Evolutionary conservation across 257 asterid genomes (phyloP), one percentile per base, ranked within the genome.

Genomic region (Leonotis leonurus): DNA sequence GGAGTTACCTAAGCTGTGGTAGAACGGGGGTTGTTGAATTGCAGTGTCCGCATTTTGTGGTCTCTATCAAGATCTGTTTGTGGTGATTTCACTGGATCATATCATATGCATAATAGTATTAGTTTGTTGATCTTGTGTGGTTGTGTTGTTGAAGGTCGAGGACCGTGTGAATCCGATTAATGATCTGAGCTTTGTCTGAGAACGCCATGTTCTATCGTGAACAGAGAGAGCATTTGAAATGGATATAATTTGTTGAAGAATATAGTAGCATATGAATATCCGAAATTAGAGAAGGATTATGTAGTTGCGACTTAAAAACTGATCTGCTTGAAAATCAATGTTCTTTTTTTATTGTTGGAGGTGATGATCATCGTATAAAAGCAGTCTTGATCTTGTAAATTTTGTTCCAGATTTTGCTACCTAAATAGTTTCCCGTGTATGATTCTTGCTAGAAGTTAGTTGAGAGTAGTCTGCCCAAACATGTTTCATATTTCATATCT

Each of bases 21-120:
- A 21, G 57, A 32, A 35, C 39, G 17, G 24, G 60, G 61, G 22
- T 61, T 53, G 64, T 30, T 39, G 55, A 25, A 13, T 14, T 60
- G 2, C 18, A 21, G 51, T 64, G 24, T 52, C 46, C 35, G 67
- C 71, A 52, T 53, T 74, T 55, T 57, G 62, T 8, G 8, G 27
- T 65, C 16, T 55, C 60, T 62, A 58, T 49, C 62, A 58, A 45
- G 75, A 73, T 78, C 80, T 50, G 53, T 13, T 53, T 25, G 24
- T n/a, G 48, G 37, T 57, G 20, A 26, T 36, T 33, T 52, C 17
- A 52, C 48, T 44, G 26, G 50, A 55, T 65, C 49, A 18, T 27
- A 55, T 65, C 49, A 18, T 27, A 36, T 53, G 55, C 39, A 16
- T 61, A 18, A 51, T 54, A 41, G 18, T 43, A 18, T 61, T 53